phyloP scores from a whole-genome alignment of 345 rosid species.

The Lenwebbia sp. region DNA sequence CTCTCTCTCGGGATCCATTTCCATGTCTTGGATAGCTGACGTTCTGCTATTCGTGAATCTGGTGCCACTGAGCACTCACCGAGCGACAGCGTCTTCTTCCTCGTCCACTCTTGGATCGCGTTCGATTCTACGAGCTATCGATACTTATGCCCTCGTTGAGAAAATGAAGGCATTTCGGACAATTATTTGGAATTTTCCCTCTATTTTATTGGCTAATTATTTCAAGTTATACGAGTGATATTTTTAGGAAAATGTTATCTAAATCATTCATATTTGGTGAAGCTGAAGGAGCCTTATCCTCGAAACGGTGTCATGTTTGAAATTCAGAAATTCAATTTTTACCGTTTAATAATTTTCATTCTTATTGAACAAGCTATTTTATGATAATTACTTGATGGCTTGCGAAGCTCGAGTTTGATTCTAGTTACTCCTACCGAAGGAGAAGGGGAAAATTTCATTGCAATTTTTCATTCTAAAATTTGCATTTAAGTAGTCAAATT shows the following conservation, averaged over 20 bases:
- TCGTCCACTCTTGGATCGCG: conserved; percentile 32
- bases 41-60: conserved; percentile 20
- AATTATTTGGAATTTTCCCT: too few relatives aligned
- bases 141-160: conserved; percentile 1
- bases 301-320: background rate
- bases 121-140: conserved; percentile 36
- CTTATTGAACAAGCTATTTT: background rate
- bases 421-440: background rate
- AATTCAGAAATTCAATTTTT: background rate
- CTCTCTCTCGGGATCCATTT: background rate
- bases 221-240: too few relatives aligned
- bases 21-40: conserved; percentile 35
- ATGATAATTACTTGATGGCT: background rate
- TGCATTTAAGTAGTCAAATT: background rate
- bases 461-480: background rate
- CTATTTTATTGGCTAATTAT: too few relatives aligned
- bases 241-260: too few relatives aligned
- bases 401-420: background rate
- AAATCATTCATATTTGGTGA: too few relatives aligned
- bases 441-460: background rate
- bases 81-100: background rate
- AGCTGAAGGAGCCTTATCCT: background rate
- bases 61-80: conserved; percentile 10
- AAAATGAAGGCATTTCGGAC: too few relatives aligned
- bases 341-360: background rate